Conservation (phyloP, 2,329 filamentous ascomycete genomes). For the Cyphellophora attinorum region DNA sequence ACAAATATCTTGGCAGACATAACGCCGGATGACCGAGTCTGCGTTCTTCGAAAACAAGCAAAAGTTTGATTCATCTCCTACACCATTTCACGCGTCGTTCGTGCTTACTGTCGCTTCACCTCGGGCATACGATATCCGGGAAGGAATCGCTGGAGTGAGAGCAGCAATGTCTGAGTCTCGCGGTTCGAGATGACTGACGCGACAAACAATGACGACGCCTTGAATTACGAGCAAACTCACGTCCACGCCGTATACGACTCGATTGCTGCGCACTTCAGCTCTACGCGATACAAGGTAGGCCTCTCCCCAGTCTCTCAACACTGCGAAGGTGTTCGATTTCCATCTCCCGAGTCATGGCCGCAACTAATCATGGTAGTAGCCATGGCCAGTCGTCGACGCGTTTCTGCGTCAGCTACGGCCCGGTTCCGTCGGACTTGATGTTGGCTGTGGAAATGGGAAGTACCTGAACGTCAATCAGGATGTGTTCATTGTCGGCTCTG, state of each 20-base stretch:
- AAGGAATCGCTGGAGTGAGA: too few species aligned
- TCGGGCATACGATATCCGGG: too few species aligned
- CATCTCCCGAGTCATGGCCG: background rate
- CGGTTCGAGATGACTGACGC: too few species aligned
- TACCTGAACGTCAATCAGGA: conserved; percentile 71
- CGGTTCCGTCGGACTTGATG: conserved; percentile 75
- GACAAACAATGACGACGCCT: conserved; percentile 1
- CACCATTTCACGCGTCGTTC: too few species aligned
- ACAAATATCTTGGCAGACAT: too few species aligned
- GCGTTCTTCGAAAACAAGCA: too few species aligned
- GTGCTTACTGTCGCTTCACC: too few species aligned
- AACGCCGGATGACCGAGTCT: too few species aligned
- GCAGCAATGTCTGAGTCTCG: too few species aligned
- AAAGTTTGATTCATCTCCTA: too few species aligned
- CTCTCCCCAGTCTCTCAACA: background rate
- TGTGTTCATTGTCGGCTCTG: conserved; percentile 74
- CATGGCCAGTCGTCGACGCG: conserved; percentile 81
- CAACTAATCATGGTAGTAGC: conserved; percentile 35
- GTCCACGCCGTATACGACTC: conserved; percentile 80
- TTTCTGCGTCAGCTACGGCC: conserved; percentile 59
- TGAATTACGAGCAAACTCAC: conserved; percentile 68
- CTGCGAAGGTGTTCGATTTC: background rate
- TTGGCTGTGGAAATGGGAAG: conserved; percentile 96
- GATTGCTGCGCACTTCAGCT: conserved; percentile 40
- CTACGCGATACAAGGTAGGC: conserved; percentile 52